Conservation (phyloP, 2,329 filamentous ascomycete species). For the Cladophialophora carrionii region DNA sequence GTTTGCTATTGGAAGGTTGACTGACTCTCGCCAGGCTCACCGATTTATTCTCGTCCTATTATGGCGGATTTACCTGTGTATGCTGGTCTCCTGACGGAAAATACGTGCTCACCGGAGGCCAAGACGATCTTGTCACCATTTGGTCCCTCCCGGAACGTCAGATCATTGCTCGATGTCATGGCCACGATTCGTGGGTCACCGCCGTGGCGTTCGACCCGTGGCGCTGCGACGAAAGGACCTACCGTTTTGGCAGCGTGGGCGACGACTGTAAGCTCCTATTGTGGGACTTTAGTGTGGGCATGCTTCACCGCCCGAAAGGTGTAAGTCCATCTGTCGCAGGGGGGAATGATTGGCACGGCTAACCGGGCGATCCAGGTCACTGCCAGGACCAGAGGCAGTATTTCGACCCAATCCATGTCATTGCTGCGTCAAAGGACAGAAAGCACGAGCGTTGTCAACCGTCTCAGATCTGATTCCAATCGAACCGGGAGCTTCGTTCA, state of each 20-base stretch:
- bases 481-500: slow-evolving; percentile 44
- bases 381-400: slow-evolving; percentile 50
- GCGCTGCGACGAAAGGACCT: slow-evolving; percentile 93
- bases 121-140: slow-evolving; percentile 94
- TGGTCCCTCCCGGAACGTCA: slow-evolving; percentile 85
- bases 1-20: slow-evolving; percentile 17
- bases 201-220: slow-evolving; percentile 94
- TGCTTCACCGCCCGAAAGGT: slow-evolving; percentile 88
- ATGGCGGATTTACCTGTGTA: slow-evolving; percentile 87
- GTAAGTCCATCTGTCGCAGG: slow-evolving; percentile 56
- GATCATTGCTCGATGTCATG: slow-evolving; percentile 88
- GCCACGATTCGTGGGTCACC: slow-evolving; percentile 94
- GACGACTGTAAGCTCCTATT: slow-evolving; percentile 88
- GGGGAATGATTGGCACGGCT: not conserved
- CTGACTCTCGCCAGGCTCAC: slow-evolving; percentile 63
- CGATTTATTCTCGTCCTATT: slow-evolving; percentile 87
- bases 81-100: slow-evolving; percentile 98
- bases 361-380: slow-evolving; percentile 32
- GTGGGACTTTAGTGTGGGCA: slow-evolving; percentile 97
- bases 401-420: slow-evolving; percentile 49
- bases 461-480: slow-evolving; percentile 72
- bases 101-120: slow-evolving; percentile 91
- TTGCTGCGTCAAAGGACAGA: slow-evolving; percentile 65
- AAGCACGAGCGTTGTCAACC: slow-evolving; percentile 58
- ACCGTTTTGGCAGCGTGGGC: slow-evolving; percentile 93